Conservation (phyloP, 2,329 filamentous ascomycete species). For the Paraconiothyrium sp. region DNA sequence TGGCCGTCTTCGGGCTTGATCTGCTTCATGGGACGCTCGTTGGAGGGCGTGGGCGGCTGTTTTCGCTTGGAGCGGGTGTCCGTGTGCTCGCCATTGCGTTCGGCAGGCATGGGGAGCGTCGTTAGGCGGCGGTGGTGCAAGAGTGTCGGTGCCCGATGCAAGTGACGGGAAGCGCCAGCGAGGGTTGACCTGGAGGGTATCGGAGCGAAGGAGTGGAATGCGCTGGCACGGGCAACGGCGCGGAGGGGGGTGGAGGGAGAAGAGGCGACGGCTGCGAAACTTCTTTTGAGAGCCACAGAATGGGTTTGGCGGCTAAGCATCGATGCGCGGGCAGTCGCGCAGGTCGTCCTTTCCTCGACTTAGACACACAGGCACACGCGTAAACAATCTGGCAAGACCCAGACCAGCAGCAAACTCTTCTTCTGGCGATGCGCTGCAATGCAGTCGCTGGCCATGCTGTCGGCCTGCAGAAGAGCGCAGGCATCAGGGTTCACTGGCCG, state of each 20-base stretch:
- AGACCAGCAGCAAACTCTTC: not conserved
- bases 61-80: conserved; percentile 64
- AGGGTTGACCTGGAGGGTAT: not conserved
- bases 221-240: not conserved
- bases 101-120: conserved; percentile 51
- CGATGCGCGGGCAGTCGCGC: conserved; percentile 4
- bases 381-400: no score
- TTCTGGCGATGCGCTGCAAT: conserved; percentile 7
- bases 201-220: not conserved
- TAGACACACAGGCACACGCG: not conserved
- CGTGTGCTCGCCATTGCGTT: conserved; percentile 57
- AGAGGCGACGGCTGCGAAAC: conserved; percentile 9
- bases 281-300: conserved; percentile 12
- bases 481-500: conserved; percentile 18
- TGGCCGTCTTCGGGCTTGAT: conserved; percentile 60
- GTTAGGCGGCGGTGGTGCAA: conserved; percentile 10
- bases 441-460: not conserved
- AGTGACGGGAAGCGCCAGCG: conserved; percentile 21
- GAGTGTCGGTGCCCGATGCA: conserved; percentile 11
- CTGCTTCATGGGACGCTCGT: conserved; percentile 65
- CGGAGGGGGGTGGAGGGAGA: not conserved
- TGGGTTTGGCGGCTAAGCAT: conserved; percentile 12
- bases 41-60: conserved; percentile 60
- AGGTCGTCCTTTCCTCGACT: not conserved
- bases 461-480: conserved; percentile 13